Evolutionary conservation across 2,329 filamentous ascomycete species (phyloP).

Genomic region (Drechslerella coelobrocha): DNA sequence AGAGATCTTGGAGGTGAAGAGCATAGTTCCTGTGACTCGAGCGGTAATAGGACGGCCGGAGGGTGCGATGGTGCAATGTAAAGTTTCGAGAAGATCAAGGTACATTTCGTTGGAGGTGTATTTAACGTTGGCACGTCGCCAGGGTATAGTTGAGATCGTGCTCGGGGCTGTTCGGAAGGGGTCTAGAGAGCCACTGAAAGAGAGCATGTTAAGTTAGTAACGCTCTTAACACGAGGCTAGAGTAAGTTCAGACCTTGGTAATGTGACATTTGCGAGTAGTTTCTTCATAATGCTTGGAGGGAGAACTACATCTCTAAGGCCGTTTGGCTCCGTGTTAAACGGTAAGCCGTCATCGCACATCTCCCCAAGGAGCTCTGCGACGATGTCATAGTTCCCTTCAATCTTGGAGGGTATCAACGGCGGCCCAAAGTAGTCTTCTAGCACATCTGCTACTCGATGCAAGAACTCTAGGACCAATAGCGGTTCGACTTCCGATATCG

Average conservation of each 20-base stretch:
- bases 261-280: conserved; percentile 81
- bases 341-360: conserved; percentile 96
- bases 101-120: conserved; percentile 98
- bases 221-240: background rate
- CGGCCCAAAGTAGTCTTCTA: conserved; percentile 92
- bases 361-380: conserved; percentile 88
- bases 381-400: conserved; percentile 88
- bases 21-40: conserved; percentile 88
- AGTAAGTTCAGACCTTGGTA: conserved; percentile 69
- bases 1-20: conserved; percentile 93
- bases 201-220: background rate
- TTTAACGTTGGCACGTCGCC: conserved; percentile 87
- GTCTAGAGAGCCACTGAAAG: conserved; percentile 58
- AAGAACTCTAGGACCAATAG: conserved; percentile 91
- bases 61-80: conserved; percentile 85
- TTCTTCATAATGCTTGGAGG: conserved; percentile 90
- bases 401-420: conserved; percentile 86
- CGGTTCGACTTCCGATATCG: conserved; percentile 85
- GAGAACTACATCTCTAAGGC: conserved; percentile 86
- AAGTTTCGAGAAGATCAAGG: conserved; percentile 89
- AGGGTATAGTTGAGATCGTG: conserved; percentile 70
- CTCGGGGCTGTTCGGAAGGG: conserved; percentile 56
- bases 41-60: conserved; percentile 87
- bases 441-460: conserved; percentile 86
- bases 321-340: conserved; percentile 90